Percentiles rank a stretch among this genome's conserved stretches.
Evolutionary conservation across 352 stramenopile genomes (phyloP).

Genomic region (Pythium dissimile): DNA sequence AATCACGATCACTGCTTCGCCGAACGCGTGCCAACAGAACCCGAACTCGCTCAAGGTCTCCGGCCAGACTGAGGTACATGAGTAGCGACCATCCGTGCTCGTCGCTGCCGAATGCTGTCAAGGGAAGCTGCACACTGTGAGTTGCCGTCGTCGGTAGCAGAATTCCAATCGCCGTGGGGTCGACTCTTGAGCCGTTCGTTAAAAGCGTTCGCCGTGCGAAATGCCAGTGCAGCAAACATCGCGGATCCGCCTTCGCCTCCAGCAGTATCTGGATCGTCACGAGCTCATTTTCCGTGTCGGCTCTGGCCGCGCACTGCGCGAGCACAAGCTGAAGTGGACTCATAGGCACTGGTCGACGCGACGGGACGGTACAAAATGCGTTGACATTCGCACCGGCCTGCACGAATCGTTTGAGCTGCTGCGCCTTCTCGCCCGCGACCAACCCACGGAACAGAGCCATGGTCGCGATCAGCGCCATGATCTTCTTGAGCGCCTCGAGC

Average conservation of each 20-base stretch:
- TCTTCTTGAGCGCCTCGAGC: conserved; percentile 28
- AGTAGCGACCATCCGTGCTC: conserved; percentile 52
- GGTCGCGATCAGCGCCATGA: conserved; percentile 52
- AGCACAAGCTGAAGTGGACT: conserved; percentile 58
- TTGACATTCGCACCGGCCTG: conserved; percentile 51
- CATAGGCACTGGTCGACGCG: conserved; percentile 17
- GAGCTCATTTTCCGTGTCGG: conserved; percentile 8
- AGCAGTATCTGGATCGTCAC: conserved; percentile 41
- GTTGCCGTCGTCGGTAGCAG: background rate
- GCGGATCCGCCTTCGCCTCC: conserved; percentile 35
- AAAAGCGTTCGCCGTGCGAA: conserved; percentile 57
- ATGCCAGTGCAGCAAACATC: conserved; percentile 48
- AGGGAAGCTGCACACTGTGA: conserved; percentile 27
- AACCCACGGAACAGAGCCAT: conserved; percentile 54
- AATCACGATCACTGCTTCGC: background rate
- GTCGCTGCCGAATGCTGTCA: conserved; percentile 31
- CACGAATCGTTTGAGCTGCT: conserved; percentile 42
- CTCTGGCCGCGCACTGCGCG: conserved; percentile 17
- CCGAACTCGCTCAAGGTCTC: conserved; percentile 41
- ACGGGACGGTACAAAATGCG: conserved; percentile 34
- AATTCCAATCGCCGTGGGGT: conserved; percentile 7
- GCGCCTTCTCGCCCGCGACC: conserved; percentile 27
- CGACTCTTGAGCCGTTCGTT: conserved; percentile 24
- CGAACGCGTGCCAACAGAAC: conserved; percentile 26
- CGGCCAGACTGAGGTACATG: conserved; percentile 60